Evolutionary conservation across 208 protist genomes (phyloP), one percentile per base, ranked within the genome.

Genomic region (Wallacemonas rigidus): DNA sequence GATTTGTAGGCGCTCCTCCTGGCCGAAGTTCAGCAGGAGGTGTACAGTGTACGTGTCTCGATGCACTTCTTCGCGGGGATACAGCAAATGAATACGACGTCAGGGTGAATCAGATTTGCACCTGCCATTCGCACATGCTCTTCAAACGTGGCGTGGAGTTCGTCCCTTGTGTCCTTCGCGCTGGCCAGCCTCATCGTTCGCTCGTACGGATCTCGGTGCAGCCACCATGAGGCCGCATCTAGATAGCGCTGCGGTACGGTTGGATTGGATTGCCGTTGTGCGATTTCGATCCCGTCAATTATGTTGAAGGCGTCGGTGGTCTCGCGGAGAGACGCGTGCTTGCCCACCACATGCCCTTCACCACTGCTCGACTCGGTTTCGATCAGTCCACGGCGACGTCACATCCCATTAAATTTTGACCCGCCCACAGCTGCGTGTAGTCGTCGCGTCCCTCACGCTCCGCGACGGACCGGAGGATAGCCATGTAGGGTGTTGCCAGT

Each of bases 341-440:
- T 38, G 7, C 17, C 1, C 17, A 63, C 7, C 7, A 12, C 57
- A 26, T 63, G 57, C 4, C 57, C 57, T 63, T 44, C 12, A 15
- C 9, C 12, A n/a, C 17, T 7, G 38, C 9, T 8, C 8, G 7
- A 5, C 38, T 40, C 57, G 11, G 57, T 38, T 26, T 63, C 57
- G 7, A 63, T 38, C 36, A 63, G 36, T 63, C 57, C 9, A 26
- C 57, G n/a, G 7, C 57, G 12, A 44, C 17, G 15, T 39, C n/a
- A 38, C 67, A 72, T 14, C 67, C 74, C 17, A 1, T 57, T 51
- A 78, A 26, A 68, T 78, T 78, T 38, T 78, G 74, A 1, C 74
- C 74, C 6, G 64, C 56, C 74, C 74, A 78, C 50, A 73, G 67
- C 38, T 38, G 44, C 41, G 67, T 69, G 74, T 73, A 78, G 62